phyloP scores from a whole-genome alignment of 2,329 filamentous ascomycete genomes.

The Sordariomycetes sp. region DNA sequence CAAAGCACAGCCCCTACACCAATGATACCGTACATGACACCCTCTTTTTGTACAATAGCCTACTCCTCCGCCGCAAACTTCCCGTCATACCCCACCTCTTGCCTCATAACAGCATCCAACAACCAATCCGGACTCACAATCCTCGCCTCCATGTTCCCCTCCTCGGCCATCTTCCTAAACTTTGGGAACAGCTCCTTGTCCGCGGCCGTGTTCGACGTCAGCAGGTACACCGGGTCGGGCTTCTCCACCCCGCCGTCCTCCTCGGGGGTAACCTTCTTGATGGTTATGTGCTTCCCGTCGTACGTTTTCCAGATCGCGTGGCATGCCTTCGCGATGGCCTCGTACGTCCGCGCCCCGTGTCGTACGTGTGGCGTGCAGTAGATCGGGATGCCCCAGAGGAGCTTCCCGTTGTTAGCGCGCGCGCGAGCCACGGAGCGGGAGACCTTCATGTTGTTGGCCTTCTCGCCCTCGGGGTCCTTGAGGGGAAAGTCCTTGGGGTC shows the following conservation, averaged over 20 bases:
- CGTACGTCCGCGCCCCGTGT: slow-evolving; percentile 76
- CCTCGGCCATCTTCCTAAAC: slow-evolving; percentile 69
- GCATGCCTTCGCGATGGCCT: slow-evolving; percentile 77
- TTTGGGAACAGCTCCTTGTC: slow-evolving; percentile 69
- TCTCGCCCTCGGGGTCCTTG: slow-evolving; percentile 62
- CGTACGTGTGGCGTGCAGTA: slow-evolving; percentile 75
- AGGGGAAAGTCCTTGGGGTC: slow-evolving; percentile 57
- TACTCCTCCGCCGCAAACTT: slow-evolving; percentile 38
- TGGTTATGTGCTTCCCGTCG: slow-evolving; percentile 59
- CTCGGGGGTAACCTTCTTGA: slow-evolving; percentile 50
- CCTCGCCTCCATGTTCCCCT: slow-evolving; percentile 67
- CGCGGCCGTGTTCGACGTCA: slow-evolving; percentile 55
- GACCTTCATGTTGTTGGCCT: slow-evolving; percentile 59
- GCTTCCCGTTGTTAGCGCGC: slow-evolving; percentile 61
- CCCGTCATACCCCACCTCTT: slow-evolving; percentile 60
- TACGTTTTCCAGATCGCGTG: slow-evolving; percentile 75
- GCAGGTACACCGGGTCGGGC: slow-evolving; percentile 69
- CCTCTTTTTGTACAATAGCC: background rate
- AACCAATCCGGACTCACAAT: slow-evolving; percentile 86
- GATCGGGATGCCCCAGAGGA: slow-evolving; percentile 66
- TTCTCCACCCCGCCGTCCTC: slow-evolving; percentile 51
- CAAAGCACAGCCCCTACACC: background rate
- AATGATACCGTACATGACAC: background rate
- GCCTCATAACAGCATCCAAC: slow-evolving; percentile 78
- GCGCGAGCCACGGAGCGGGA: slow-evolving; percentile 59